Conservation (phyloP, 2,329 filamentous ascomycete genomes). For the Fusarium begoniae region DNA sequence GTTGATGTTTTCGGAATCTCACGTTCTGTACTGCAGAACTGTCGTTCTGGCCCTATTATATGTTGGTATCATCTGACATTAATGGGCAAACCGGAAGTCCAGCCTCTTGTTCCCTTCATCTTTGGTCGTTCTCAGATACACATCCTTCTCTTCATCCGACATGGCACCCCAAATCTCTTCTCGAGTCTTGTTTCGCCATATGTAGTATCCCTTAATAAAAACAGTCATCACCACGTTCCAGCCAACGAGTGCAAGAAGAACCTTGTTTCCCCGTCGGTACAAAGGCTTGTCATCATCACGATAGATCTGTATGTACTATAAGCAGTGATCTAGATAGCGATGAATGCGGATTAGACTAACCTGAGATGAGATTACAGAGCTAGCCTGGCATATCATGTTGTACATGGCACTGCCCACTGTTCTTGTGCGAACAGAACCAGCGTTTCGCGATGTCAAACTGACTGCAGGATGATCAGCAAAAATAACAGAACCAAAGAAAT, state of each 20-base stretch:
- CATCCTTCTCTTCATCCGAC: slow-evolving; percentile 50
- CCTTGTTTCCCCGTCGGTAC: slow-evolving; percentile 57
- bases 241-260: slow-evolving; percentile 57
- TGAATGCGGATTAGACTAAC: neutral
- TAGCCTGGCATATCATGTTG: slow-evolving; percentile 55
- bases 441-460: slow-evolving; percentile 66
- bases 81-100: slow-evolving; percentile 55
- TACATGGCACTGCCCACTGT: slow-evolving; percentile 67
- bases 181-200: slow-evolving; percentile 56
- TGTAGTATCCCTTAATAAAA: slow-evolving; percentile 62
- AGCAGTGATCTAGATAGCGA: rapidly evolving
- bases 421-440: slow-evolving; percentile 65
- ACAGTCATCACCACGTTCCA: slow-evolving; percentile 61
- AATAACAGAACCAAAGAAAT: rapidly evolving
- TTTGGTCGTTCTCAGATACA: slow-evolving; percentile 49
- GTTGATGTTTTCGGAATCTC: neutral
- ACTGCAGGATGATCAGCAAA: slow-evolving; percentile 48
- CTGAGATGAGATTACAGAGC: slow-evolving; percentile 46
- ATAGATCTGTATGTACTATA: slow-evolving; percentile 48
- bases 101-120: slow-evolving; percentile 57
- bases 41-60: neutral
- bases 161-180: slow-evolving; percentile 58
- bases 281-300: slow-evolving; percentile 46
- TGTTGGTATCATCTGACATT: neutral
- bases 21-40: neutral